Evolutionary conservation across 2,329 filamentous ascomycete genomes (phyloP).

Genomic region (Botrytis fabae): DNA sequence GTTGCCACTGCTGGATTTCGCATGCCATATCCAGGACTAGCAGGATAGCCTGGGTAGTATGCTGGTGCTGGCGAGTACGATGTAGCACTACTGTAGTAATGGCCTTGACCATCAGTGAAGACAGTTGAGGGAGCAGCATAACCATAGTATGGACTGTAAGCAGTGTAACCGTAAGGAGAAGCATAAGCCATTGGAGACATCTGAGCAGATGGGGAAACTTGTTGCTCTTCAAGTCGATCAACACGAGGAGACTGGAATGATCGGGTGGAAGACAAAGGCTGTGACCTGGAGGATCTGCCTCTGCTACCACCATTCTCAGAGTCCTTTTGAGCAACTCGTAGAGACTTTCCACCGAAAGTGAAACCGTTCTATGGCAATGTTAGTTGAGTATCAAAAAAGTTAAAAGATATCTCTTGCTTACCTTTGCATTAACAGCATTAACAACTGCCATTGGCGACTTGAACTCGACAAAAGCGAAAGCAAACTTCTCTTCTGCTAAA

Average conservation of each 20-base stretch:
- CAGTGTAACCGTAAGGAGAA: constrained; percentile 26
- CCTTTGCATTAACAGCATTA: constrained; percentile 32
- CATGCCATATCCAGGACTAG: constrained; percentile 25
- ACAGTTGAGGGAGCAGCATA: constrained; percentile 21
- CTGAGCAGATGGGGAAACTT: constrained; percentile 25
- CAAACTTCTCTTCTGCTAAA: constrained; percentile 37
- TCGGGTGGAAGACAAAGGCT: constrained; percentile 17
- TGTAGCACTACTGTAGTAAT: constrained; percentile 28
- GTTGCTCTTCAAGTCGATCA: constrained; percentile 24
- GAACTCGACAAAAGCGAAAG: constrained; percentile 43
- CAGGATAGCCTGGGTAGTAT: constrained; percentile 30
- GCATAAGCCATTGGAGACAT: constrained; percentile 28
- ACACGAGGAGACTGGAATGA: constrained; percentile 29
- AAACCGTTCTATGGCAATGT: constrained; percentile 32
- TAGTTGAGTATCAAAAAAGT: not conserved
- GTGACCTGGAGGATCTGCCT: constrained; percentile 21
- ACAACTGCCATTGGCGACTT: constrained; percentile 29
- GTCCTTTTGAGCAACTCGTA: constrained; percentile 40
- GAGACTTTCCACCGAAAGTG: constrained; percentile 31
- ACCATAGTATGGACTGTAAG: constrained; percentile 25
- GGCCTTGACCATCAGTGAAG: constrained; percentile 30
- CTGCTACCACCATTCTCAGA: constrained; percentile 30
- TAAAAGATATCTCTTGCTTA: constrained; percentile 23
- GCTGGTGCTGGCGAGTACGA: constrained; percentile 25
- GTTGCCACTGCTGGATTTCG: constrained; percentile 18